Conservation (phyloP, 2,329 filamentous ascomycete species). For the Chrysoporthe cubensis region DNA sequence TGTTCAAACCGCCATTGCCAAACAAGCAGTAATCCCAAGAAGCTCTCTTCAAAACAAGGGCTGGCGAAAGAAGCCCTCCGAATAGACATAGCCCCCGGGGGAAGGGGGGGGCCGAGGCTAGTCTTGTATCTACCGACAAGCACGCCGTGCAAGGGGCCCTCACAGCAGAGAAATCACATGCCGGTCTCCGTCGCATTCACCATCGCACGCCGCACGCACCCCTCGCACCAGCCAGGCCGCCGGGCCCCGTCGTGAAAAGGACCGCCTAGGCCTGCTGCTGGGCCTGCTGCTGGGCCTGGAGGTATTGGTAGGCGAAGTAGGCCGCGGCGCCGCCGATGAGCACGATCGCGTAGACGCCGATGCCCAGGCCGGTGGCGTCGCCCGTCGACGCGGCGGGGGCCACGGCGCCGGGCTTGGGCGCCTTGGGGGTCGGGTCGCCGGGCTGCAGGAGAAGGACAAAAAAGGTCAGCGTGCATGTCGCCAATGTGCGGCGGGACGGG, state of each 20-base stretch:
- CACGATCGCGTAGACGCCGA: conserved; percentile 81
- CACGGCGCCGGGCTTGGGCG: conserved; percentile 53
- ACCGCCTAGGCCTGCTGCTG: conserved; percentile 21
- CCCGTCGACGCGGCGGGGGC: conserved; percentile 53
- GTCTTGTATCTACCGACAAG: conserved; percentile 20
- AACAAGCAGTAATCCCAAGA: not conserved
- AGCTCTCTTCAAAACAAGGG: not conserved
- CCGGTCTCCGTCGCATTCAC: not conserved
- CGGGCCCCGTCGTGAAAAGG: not conserved
- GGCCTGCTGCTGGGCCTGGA: conserved; percentile 60
- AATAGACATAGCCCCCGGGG: not conserved
- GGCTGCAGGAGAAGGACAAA: conserved; percentile 51
- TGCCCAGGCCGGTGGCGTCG: conserved; percentile 64
- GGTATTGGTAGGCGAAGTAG: conserved; percentile 84
- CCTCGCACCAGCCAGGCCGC: not conserved
- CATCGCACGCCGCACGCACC: no score
- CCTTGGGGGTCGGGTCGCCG: conserved; percentile 77
- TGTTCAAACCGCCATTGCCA: no score
- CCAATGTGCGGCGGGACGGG: no score
- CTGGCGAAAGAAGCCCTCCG: not conserved
- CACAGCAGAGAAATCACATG: not conserved
- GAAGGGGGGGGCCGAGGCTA: not conserved
- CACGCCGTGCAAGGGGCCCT: not conserved
- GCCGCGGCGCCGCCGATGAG: conserved; percentile 76
- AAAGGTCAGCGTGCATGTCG: conserved; percentile 26